phyloP scores from a whole-genome alignment of 148 eudicot genomes.

The Persicaria tinctoria region DNA sequence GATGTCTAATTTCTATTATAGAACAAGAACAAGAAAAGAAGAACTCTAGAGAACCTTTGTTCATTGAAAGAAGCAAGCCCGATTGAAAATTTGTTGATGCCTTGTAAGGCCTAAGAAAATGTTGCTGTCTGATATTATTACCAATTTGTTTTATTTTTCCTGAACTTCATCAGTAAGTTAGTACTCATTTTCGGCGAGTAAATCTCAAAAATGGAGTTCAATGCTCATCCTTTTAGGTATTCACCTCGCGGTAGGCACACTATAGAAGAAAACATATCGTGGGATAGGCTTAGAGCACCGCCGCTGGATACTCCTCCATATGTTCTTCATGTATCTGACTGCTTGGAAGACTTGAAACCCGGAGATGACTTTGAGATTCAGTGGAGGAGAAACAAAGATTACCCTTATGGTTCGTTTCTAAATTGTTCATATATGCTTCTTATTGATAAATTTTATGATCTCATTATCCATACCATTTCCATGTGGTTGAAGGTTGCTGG shows the following conservation, averaged over 20 bases:
- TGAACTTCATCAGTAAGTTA: no score
- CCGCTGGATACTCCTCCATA: constrained; percentile 53
- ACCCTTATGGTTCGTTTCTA: constrained; percentile 54
- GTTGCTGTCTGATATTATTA: not conserved
- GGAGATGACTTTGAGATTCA: constrained; percentile 88
- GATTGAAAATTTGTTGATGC: not conserved
- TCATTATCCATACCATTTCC: not conserved
- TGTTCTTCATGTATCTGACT: constrained; percentile 58
- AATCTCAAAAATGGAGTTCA: not conserved
- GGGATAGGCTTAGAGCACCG: constrained; percentile 80
- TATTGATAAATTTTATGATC: not conserved
- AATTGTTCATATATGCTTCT: not conserved
- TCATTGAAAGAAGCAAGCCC: no score
- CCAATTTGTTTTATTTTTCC: no score
- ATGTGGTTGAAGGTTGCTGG: constrained; percentile 78
- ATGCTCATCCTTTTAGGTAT: constrained; percentile 33
- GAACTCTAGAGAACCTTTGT: no score
- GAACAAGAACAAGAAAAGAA: no score
- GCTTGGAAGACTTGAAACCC: constrained; percentile 64
- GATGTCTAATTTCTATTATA: no score
- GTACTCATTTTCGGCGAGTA: not conserved
- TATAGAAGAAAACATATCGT: constrained; percentile 59
- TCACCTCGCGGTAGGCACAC: constrained; percentile 55
- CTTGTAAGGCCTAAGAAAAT: not conserved
- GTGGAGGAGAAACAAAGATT: constrained; percentile 76